Evolutionary conservation across 176 grass and related monocot species (phyloP).

Genomic region (barley (Hordeum vulgare)): MorexV3_pseudomolecules_assembly NC_058522.1:489444517-489445016

Average conservation of each 20-base stretch:
- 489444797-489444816: not conserved
- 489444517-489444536: slow-evolving; percentile 23
- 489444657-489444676: not conserved
- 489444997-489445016: too few species aligned
- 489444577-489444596: not conserved
- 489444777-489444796: not conserved
- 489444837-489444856: not conserved
- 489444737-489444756: not conserved
- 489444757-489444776: not conserved
- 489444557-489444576: slow-evolving; percentile 34
- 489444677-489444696: not conserved
- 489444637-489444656: not conserved
- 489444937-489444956: too few species aligned
- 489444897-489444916: not conserved
- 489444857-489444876: not conserved
- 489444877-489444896: not conserved
- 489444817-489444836: too few species aligned
- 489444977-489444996: not conserved
- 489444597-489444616: not conserved
- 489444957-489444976: not conserved
- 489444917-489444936: not conserved
- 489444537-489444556: slow-evolving; percentile 49
- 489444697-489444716: not conserved
- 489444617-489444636: not conserved
- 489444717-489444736: not conserved